Base-by-base conservation (phyloP, 2,329 filamentous ascomycete species). In the Ascochyta clinopodiicola region DNA sequence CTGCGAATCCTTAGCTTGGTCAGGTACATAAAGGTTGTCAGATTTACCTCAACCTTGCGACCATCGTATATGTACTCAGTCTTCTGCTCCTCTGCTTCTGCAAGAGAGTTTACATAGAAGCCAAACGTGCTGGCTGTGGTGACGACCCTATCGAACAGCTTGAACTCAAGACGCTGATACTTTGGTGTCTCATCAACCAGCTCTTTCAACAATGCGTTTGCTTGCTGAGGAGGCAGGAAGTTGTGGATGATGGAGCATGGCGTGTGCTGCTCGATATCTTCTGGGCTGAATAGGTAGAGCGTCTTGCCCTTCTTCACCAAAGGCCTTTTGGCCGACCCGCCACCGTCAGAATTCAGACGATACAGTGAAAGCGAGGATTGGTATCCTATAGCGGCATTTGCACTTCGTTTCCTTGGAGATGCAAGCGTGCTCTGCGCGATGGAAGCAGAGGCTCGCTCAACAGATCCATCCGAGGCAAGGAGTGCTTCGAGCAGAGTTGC, bases 221-320 rank as follows among this genome's bases (percentile, higher is more conserved):
- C 94, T 55, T 90, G 82, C 2, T 87, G 80, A 0, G 81, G 27
- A 0, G 91, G 87, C 0, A 99, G 80, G 65, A 98, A 97, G 68
- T 96, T 95, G 75, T 96, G 92, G 51, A 97, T 87, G 62, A 98
- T 90, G 10, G 91, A 93, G 76, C 93, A 97, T 1, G 95, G 92
- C 0, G 94, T 96, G 69, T 96, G 85, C 22, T 85, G 82, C 44
- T 91, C 89, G 40, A 98, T 86, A 65, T 96, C 92, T 35, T 86
- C 81, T 0, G 93, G 90, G 37, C 90, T 86, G 74, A 90, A 98
- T 0, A 98, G 80, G 70, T 94, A 90, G 2, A 98, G 77, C 0
- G 94, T 97, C 64, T 86, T 86, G 12, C 93, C 94, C 70, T 89
- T 96, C 67, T 85, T 89, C 0, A 89, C 87, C 56, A 90, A 76